These are phyloP conservation scores for Chlorella sp. DNA, from an alignment of 139 green algal species.

Conservation along the genomic window DNA sequence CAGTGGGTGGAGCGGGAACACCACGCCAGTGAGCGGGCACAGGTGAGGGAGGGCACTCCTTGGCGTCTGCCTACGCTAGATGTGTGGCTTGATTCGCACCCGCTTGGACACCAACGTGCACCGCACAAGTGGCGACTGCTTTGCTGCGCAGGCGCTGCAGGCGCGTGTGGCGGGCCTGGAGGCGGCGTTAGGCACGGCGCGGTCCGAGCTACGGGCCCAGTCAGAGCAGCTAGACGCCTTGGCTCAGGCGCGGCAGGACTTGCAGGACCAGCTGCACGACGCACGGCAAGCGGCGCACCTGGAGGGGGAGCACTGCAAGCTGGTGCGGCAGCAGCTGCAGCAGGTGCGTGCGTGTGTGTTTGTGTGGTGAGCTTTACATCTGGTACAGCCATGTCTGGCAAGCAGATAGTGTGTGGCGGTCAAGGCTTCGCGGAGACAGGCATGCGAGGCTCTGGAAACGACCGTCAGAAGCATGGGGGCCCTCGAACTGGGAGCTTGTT, in stretches of 20 bases:
- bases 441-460: too few species aligned
- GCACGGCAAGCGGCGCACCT: constrained; percentile 13
- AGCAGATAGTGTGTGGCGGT: too few species aligned
- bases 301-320: constrained; percentile 8
- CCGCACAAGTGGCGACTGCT: too few species aligned
- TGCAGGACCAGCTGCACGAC: constrained; percentile 16
- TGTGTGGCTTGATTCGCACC: not conserved
- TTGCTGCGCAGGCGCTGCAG: constrained; percentile 28
- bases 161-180: constrained; percentile 21
- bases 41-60: constrained; percentile 24
- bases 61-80: too few species aligned
- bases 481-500: too few species aligned
- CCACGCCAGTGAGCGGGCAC: constrained; percentile 22
- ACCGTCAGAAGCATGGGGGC: too few species aligned
- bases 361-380: too few species aligned
- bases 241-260: not conserved
- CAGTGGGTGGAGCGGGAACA: constrained; percentile 23
- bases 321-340: constrained; percentile 15
- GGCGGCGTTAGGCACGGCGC: constrained; percentile 15
- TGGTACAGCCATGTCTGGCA: too few species aligned
- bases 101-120: constrained; percentile 3
- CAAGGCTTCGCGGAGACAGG: too few species aligned
- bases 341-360: constrained; percentile 21
- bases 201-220: constrained; percentile 11
- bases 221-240: not conserved